Conservation (phyloP, 306 rosid species). For the Quercus glauca region DNA sequence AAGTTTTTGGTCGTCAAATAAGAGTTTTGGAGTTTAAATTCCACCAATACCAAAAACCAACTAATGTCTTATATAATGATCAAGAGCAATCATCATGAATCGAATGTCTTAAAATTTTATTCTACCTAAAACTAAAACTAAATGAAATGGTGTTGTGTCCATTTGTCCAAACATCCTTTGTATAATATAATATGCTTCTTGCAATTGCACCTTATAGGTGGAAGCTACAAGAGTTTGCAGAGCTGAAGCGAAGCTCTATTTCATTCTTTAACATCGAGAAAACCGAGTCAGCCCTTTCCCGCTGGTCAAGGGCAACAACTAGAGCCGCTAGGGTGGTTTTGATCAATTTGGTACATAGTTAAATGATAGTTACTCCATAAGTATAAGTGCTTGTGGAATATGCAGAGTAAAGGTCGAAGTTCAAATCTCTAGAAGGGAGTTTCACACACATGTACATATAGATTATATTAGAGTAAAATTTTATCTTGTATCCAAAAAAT, state of each 20-base stretch:
- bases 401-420: fast-evolving
- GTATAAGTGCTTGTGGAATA: fast-evolving
- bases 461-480: too few relatives aligned
- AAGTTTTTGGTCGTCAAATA: too few relatives aligned
- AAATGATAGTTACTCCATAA: background rate
- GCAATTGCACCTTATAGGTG: conserved; percentile 46
- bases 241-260: conserved; percentile 73
- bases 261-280: conserved; percentile 80
- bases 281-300: conserved; percentile 69
- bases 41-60: too few relatives aligned
- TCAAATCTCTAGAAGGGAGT: fast-evolving
- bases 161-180: background rate
- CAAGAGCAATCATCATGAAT: too few relatives aligned
- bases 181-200: background rate
- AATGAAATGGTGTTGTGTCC: background rate
- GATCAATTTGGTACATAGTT: background rate
- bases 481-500: too few relatives aligned
- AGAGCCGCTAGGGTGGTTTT: conserved; percentile 71
- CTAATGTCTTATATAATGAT: too few relatives aligned
- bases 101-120: too few relatives aligned
- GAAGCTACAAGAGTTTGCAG: conserved; percentile 79
- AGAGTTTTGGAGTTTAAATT: too few relatives aligned
- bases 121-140: too few relatives aligned
- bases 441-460: too few relatives aligned
- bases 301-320: conserved; percentile 78